Evolutionary conservation across 108 stramenopile species (phyloP).

Genomic region (Conticribra guillardii): DNA sequence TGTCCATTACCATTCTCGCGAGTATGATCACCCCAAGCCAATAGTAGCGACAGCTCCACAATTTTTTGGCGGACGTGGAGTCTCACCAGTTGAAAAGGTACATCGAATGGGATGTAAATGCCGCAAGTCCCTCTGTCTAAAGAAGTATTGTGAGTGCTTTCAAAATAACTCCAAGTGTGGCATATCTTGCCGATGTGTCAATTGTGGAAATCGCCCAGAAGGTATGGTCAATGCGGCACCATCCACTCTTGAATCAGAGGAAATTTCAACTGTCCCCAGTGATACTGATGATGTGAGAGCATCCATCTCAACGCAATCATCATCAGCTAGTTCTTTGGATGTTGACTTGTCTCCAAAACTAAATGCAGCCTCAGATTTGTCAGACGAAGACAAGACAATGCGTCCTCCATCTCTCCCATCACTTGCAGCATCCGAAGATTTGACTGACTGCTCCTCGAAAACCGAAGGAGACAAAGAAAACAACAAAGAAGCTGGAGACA

Average conservation of each 20-base stretch:
- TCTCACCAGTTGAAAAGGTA: conserved; percentile 13
- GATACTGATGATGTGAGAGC: conserved; percentile 20
- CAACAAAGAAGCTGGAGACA: conserved; percentile 2
- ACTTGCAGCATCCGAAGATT: conserved; percentile 1
- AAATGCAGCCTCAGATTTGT: conserved; percentile 7
- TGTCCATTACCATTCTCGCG: conserved; percentile 1
- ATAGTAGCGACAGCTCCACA: not conserved
- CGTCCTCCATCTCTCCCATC: conserved; percentile 11
- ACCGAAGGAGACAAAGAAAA: conserved; percentile 5
- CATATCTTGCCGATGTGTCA: conserved; percentile 66
- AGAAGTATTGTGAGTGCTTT: conserved; percentile 96
- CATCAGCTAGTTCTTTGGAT: conserved; percentile 1
- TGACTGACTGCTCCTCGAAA: conserved; percentile 1
- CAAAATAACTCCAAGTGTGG: conserved; percentile 85
- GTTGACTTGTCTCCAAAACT: conserved; percentile 8
- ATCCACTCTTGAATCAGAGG: no score
- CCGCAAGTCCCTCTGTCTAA: conserved; percentile 89
- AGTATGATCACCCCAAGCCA: not conserved
- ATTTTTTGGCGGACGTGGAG: not conserved
- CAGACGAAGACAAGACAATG: not conserved
- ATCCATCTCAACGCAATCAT: conserved; percentile 37
- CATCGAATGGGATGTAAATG: conserved; percentile 93
- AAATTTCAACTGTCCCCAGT: not conserved
- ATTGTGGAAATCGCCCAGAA: conserved; percentile 58
- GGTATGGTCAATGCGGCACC: no score